These are phyloP conservation scores for Leishmania major DNA, from an alignment of 208 protist species.

Conservation along the genomic window DNA sequence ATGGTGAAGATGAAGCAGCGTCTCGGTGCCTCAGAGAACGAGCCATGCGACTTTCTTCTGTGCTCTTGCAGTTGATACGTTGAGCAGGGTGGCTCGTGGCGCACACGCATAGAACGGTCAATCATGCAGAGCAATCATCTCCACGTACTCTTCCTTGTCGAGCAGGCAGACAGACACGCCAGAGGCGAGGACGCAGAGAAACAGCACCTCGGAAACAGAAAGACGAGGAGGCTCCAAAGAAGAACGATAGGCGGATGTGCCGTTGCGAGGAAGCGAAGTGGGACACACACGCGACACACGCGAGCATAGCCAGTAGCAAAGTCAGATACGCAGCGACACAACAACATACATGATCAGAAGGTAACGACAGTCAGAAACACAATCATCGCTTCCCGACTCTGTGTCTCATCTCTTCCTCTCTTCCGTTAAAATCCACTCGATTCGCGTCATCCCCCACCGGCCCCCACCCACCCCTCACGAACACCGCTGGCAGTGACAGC, in stretches of 20 bases:
- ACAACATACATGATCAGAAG: not conserved
- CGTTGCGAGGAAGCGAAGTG: not conserved
- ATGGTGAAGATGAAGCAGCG: not conserved
- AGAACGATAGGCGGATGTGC: not conserved
- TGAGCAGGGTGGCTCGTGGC: not conserved
- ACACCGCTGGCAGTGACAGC: not conserved
- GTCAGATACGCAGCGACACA: not conserved
- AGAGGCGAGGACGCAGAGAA: not conserved
- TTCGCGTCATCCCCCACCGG: not conserved
- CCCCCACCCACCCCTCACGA: not conserved
- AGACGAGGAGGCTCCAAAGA: slow-evolving; percentile 6
- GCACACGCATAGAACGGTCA: not conserved
- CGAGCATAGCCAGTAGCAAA: not conserved
- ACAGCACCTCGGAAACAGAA: not conserved
- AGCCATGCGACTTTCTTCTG: not conserved
- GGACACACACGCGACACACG: not conserved
- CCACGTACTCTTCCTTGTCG: not conserved
- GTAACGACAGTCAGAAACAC: not conserved
- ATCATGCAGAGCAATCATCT: not conserved
- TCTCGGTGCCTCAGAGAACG: not conserved
- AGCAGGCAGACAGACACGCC: not conserved
- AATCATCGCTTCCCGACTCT: not conserved
- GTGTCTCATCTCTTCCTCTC: not conserved
- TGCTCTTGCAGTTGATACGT: not conserved
- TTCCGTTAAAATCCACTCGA: not conserved